Evolutionary conservation across 768 basidiomycete species (phyloP).

Genomic region (Naganishia onofrii): DNA sequence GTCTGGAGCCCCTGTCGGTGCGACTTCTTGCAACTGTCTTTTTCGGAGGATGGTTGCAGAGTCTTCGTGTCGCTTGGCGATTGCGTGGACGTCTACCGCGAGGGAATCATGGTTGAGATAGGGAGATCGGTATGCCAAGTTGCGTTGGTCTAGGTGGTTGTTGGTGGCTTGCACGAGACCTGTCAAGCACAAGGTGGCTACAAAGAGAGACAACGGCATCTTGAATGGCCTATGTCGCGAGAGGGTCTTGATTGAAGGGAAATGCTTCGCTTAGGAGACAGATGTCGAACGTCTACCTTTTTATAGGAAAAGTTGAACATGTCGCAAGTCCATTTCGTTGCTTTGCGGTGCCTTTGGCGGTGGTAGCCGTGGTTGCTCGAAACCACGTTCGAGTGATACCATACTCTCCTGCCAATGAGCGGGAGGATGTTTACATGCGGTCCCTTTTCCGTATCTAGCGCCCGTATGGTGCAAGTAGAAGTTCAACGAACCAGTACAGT

Average conservation of each 20-base stretch:
- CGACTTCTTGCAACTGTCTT: constrained; percentile 20
- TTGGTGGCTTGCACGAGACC: constrained; percentile 17
- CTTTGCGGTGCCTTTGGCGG: background rate
- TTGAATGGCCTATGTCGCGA: background rate
- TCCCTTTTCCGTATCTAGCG: background rate
- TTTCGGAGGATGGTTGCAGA: constrained; percentile 20
- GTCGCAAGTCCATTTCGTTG: background rate
- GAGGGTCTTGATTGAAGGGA: background rate
- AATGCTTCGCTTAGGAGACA: too few species aligned
- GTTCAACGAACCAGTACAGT: background rate
- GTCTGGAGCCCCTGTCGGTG: constrained; percentile 23
- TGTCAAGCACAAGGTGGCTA: constrained; percentile 14
- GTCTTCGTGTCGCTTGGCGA: constrained; percentile 30
- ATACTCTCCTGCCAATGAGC: background rate
- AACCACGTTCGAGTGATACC: background rate
- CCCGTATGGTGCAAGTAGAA: background rate
- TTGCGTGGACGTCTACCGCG: constrained; percentile 26
- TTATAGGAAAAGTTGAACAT: background rate
- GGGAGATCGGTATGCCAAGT: constrained; percentile 34
- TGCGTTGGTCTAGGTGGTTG: constrained; percentile 28
- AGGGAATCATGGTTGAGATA: constrained; percentile 31
- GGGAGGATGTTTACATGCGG: background rate
- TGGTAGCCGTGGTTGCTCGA: background rate
- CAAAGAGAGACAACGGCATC: constrained; percentile 5
- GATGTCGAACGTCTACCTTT: background rate